Evolutionary conservation across 176 grass and related monocot genomes (phyloP).

Genomic region (Triticum dicoccoides): DNA sequence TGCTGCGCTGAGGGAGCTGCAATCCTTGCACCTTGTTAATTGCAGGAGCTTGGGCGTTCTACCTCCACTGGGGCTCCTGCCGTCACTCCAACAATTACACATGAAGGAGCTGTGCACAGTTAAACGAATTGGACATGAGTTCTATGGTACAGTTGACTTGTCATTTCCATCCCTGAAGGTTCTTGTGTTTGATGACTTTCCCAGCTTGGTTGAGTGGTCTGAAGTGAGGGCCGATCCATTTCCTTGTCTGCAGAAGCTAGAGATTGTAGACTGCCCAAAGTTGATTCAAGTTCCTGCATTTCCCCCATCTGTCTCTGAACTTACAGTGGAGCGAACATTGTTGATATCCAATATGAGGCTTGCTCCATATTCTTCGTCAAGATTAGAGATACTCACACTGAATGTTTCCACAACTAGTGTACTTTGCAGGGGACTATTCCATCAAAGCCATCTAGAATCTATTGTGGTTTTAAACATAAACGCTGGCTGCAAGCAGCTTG

Average conservation of each 20-base stretch:
- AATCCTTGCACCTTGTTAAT: slow-evolving; percentile 22
- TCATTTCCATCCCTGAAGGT: slow-evolving; percentile 20
- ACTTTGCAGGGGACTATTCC: neutral
- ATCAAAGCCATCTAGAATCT: slow-evolving; percentile 5
- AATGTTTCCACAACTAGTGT: neutral
- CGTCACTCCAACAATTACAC: slow-evolving; percentile 20
- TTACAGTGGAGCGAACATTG: neutral
- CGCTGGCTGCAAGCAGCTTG: neutral
- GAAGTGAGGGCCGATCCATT: neutral
- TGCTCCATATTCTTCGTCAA: slow-evolving; percentile 5
- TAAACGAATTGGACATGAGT: neutral
- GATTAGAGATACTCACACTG: neutral
- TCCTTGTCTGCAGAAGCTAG: neutral
- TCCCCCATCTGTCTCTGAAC: neutral
- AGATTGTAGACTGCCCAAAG: slow-evolving; percentile 16
- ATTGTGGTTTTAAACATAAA: slow-evolving; percentile 7
- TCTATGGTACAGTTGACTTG: neutral
- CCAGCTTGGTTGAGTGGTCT: slow-evolving; percentile 16
- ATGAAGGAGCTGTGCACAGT: slow-evolving; percentile 24
- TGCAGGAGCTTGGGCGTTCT: slow-evolving; percentile 21
- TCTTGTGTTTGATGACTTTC: slow-evolving; percentile 2
- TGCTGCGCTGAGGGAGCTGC: neutral
- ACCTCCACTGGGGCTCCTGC: slow-evolving; percentile 34
- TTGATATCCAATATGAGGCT: neutral
- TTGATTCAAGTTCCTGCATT: neutral